A percentile compares a stretch with the other conserved stretches of the same genome.
Evolutionary conservation across 768 basidiomycete genomes (phyloP).

Genomic region (Agaricus blazei): DNA sequence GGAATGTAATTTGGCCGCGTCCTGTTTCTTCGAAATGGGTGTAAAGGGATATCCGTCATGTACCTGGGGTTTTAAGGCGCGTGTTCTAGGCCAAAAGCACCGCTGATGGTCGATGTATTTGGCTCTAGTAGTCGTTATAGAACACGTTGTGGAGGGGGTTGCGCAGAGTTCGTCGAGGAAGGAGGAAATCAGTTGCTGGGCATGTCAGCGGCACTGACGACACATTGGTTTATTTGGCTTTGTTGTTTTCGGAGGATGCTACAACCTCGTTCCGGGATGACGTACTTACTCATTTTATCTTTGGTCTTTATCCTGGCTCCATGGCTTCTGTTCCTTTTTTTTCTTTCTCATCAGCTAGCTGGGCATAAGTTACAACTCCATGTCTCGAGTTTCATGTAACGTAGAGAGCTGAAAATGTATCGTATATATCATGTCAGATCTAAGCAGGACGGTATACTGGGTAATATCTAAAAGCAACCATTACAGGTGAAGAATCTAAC

Average conservation of each 20-base stretch:
- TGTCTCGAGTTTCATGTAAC: no score
- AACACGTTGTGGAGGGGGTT: constrained; percentile 2
- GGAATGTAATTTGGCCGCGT: constrained; percentile 42
- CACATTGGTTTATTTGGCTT: constrained; percentile 2
- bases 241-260: constrained; percentile 9
- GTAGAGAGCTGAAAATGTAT: no score
- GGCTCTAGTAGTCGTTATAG: background rate
- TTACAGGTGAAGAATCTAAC: no score
- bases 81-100: background rate
- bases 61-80: constrained; percentile 12
- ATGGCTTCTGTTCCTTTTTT: no score
- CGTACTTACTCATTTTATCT: no score
- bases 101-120: background rate
- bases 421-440: no score
- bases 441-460: no score
- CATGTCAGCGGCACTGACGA: background rate
- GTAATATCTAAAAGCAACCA: no score
- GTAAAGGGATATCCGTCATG: constrained; percentile 75
- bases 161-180: background rate
- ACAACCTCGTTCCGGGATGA: background rate
- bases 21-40: constrained; percentile 49
- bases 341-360: no score
- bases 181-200: background rate
- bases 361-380: no score
- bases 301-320: no score